These are phyloP conservation scores for Globisporangium iwayamae DNA, from an alignment of 352 stramenopile genomes.

Conservation along the genomic window DNA sequence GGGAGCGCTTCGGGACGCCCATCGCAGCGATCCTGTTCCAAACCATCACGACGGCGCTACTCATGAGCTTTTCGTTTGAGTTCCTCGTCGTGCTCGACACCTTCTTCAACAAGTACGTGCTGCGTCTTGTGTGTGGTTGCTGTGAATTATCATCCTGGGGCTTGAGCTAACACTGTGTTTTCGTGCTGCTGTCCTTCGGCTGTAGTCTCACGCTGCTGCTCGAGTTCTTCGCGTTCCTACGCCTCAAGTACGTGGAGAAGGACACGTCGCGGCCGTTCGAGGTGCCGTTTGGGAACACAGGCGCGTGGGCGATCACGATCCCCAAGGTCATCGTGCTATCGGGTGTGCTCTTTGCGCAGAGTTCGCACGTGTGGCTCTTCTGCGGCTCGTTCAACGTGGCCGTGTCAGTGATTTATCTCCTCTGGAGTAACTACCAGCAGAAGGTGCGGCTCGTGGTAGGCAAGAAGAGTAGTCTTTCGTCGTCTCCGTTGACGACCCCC, in stretches of 20 bases:
- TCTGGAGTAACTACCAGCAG: constrained; percentile 65
- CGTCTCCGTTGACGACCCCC: constrained; percentile 8
- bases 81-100: constrained; percentile 81
- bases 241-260: constrained; percentile 80
- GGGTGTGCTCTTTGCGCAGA: constrained; percentile 68
- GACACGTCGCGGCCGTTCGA: constrained; percentile 67
- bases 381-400: constrained; percentile 67
- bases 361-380: constrained; percentile 60
- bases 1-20: constrained; percentile 72
- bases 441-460: background rate
- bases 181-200: background rate
- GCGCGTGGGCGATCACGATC: constrained; percentile 74
- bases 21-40: constrained; percentile 78
- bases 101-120: constrained; percentile 86
- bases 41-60: constrained; percentile 61
- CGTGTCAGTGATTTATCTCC: constrained; percentile 49
- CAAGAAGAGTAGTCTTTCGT: background rate
- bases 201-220: constrained; percentile 68
- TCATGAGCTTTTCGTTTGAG: constrained; percentile 87
- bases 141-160: background rate
- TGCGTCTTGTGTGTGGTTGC: background rate
- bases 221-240: constrained; percentile 82
- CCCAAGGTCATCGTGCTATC: constrained; percentile 81
- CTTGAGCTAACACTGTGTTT: background rate
- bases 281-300: constrained; percentile 64